Evolutionary conservation across 225 moss, liverwort and hornwort genomes (phyloP).

Genomic region (Bryoerythrophyllum caledonicum): DNA sequence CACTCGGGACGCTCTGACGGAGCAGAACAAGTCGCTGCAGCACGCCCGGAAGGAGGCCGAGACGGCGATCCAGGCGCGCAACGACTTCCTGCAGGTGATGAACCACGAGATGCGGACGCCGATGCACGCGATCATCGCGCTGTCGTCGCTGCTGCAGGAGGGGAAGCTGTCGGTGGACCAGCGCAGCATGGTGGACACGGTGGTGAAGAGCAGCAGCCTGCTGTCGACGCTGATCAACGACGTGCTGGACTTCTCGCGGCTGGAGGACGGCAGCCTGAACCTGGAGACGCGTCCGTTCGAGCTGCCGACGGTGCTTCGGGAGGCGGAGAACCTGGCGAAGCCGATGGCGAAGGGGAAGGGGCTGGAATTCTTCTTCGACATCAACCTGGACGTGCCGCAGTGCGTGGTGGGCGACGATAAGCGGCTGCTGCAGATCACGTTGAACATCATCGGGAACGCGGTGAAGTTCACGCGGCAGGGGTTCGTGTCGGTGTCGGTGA

Average conservation of each 20-base stretch:
- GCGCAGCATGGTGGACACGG: conserved; percentile 89
- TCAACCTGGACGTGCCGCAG: conserved; percentile 48
- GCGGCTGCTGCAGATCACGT: conserved; percentile 56
- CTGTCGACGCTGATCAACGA: conserved; percentile 92
- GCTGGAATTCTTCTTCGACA: conserved; percentile 50
- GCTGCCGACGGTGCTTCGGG: conserved; percentile 69
- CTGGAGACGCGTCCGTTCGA: conserved; percentile 74
- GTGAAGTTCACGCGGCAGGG: conserved; percentile 57
- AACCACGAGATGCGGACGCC: conserved; percentile 99
- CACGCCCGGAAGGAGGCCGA: conserved; percentile 76
- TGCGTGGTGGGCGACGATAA: conserved; percentile 56
- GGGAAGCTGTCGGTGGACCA: conserved; percentile 71
- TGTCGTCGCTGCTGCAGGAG: conserved; percentile 88
- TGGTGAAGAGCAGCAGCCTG: conserved; percentile 95
- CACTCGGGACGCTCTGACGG: conserved; percentile 70
- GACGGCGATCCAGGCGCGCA: conserved; percentile 82
- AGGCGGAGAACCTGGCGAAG: conserved; percentile 89
- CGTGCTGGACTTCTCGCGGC: conserved; percentile 88
- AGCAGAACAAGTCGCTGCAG: conserved; percentile 86
- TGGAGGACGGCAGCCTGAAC: conserved; percentile 82
- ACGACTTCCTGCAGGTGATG: conserved; percentile 93
- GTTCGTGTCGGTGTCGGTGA: conserved; percentile 50
- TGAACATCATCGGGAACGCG: conserved; percentile 60
- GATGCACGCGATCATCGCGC: conserved; percentile 94
- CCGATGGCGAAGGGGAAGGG: conserved; percentile 75